A percentile compares a stretch with the other conserved stretches of the same genome.
Conservation (phyloP, 148 eudicot species). For the Rhododendron mucronatum region DNA sequence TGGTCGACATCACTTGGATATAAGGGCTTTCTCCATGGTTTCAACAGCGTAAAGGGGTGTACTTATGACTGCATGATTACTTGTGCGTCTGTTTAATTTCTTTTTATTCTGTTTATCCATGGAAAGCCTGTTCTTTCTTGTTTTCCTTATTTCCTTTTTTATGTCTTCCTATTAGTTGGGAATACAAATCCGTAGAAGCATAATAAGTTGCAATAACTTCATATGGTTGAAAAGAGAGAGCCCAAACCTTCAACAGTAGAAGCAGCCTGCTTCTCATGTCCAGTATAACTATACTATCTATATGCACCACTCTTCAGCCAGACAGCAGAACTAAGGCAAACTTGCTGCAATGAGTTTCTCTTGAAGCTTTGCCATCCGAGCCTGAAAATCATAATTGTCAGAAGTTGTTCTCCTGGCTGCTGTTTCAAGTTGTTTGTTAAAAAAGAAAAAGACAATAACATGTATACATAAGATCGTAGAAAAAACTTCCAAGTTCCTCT, state of each 20-base stretch:
- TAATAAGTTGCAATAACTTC: background rate
- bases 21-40: background rate
- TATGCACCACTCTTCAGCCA: background rate
- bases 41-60: background rate
- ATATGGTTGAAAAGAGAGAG: background rate
- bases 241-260: conserved; percentile 2
- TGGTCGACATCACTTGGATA: background rate
- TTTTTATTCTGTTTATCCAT: background rate
- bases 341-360: conserved; percentile 38
- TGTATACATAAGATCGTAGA: background rate
- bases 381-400: conserved; percentile 28
- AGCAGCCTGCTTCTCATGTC: background rate
- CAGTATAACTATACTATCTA: background rate
- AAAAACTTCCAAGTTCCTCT: background rate
- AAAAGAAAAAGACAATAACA: background rate
- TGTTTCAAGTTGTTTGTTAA: background rate
- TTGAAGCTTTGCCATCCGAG: conserved; percentile 51
- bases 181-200: background rate
- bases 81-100: background rate
- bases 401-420: background rate
- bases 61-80: background rate
- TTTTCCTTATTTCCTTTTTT: background rate
- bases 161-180: background rate
- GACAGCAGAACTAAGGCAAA: conserved; percentile 25
- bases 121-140: background rate